phyloP scores from a whole-genome alignment of 2,329 filamentous ascomycete genomes.

The Daldinia sp. region DNA sequence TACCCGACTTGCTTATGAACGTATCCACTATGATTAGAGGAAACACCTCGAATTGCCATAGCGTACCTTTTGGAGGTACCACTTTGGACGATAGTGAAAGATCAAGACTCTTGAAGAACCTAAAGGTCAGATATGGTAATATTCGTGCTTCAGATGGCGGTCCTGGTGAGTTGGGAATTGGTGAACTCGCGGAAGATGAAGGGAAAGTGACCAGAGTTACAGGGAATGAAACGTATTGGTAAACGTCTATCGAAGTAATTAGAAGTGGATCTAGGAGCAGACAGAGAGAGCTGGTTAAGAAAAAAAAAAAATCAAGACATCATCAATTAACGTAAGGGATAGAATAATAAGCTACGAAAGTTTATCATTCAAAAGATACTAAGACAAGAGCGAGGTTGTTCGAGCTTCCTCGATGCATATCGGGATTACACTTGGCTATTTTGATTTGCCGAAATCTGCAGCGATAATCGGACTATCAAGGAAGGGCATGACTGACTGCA shows the following conservation, averaged over 20 bases:
- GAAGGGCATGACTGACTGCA: not conserved
- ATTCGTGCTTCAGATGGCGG: constrained; percentile 8
- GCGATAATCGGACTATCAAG: constrained; percentile 19
- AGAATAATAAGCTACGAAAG: not conserved
- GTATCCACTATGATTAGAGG: constrained; percentile 18
- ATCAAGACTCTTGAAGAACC: constrained; percentile 8
- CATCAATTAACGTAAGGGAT: not conserved
- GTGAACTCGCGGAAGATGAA: constrained; percentile 11
- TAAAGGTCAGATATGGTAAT: constrained; percentile 14
- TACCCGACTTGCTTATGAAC: constrained; percentile 28
- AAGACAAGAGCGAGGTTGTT: not conserved
- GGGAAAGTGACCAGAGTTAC: not conserved
- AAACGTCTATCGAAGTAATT: not conserved
- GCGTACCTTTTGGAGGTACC: constrained; percentile 6
- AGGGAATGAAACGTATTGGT: constrained; percentile 4
- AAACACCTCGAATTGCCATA: constrained; percentile 3
- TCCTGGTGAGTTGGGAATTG: constrained; percentile 17
- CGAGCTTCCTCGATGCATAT: too few species aligned
- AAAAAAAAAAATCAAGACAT: too few species aligned
- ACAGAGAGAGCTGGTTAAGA: not conserved
- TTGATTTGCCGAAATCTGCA: constrained; percentile 24
- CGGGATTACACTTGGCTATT: not conserved
- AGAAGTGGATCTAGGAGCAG: not conserved
- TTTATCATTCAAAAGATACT: not conserved
- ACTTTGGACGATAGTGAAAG: constrained; percentile 17